Conservation (phyloP, 768 basidiomycete genomes). For the Hemileccinum rubropunctum region DNA sequence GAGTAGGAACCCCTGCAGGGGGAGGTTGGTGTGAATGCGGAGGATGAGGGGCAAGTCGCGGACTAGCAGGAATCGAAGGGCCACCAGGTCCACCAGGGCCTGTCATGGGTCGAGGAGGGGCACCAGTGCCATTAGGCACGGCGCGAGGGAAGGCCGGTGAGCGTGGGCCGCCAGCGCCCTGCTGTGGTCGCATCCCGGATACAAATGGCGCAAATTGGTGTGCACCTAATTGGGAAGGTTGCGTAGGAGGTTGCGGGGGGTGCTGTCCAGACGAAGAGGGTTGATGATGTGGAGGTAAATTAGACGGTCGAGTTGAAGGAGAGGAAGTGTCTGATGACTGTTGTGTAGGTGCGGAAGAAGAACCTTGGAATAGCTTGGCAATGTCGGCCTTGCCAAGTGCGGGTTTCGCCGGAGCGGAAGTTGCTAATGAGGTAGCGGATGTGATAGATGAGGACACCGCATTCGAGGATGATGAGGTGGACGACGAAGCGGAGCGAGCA, state of each 20-base stretch:
- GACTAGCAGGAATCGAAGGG: slow-evolving; percentile 56
- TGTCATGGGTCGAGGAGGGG: slow-evolving; percentile 45
- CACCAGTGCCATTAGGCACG: slow-evolving; percentile 57
- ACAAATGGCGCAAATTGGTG: slow-evolving; percentile 49
- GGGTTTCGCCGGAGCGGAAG: slow-evolving; percentile 33
- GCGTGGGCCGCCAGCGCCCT: slow-evolving; percentile 52
- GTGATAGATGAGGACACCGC: slow-evolving; percentile 33
- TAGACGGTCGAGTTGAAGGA: slow-evolving; percentile 52
- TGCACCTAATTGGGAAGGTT: slow-evolving; percentile 42
- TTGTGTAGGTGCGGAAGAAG: slow-evolving; percentile 41
- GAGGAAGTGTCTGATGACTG: slow-evolving; percentile 55
- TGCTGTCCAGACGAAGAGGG: slow-evolving; percentile 37
- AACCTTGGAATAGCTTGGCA: slow-evolving; percentile 40
- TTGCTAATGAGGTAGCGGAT: slow-evolving; percentile 33
- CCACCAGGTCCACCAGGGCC: slow-evolving; percentile 52
- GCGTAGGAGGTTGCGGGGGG: slow-evolving; percentile 37
- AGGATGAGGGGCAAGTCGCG: slow-evolving; percentile 57
- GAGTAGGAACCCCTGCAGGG: slow-evolving; percentile 49
- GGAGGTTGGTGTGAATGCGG: slow-evolving; percentile 50
- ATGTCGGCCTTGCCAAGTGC: slow-evolving; percentile 36
- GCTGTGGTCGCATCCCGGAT: slow-evolving; percentile 45
- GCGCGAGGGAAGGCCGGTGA: slow-evolving; percentile 66
- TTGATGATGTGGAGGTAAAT: slow-evolving; percentile 48
- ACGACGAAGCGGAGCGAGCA: slow-evolving; percentile 24
- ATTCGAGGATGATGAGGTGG: slow-evolving; percentile 23